Evolutionary conservation across 164 flowering plant species (phyloP).

Genomic region (Euptelea pleiosperma): DNA sequence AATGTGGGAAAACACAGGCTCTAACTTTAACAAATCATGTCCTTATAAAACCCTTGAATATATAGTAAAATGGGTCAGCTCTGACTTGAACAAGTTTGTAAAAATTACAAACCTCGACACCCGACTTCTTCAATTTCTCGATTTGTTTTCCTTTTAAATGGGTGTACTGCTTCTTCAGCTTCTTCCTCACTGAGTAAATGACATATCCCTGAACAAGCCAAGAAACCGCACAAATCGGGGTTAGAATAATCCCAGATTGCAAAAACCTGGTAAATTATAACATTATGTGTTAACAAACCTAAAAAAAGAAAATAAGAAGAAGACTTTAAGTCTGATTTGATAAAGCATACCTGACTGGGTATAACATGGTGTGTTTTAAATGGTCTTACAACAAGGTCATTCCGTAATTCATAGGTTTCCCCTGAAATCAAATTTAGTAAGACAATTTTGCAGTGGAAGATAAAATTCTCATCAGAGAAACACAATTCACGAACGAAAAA

Average conservation of each 20-base stretch:
- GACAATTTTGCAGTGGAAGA: not conserved
- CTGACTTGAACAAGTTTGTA: not conserved
- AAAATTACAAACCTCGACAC: constrained; percentile 70
- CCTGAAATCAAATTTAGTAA: constrained; percentile 40
- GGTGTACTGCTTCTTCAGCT: constrained; percentile 77
- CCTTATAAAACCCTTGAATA: not conserved
- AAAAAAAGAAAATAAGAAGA: not conserved
- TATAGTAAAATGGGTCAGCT: not conserved
- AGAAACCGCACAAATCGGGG: constrained; percentile 4
- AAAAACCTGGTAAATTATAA: too few relatives aligned
- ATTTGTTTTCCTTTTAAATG: constrained; percentile 87
- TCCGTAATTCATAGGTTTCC: constrained; percentile 88
- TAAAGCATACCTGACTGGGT: constrained; percentile 80
- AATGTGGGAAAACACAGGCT: not conserved
- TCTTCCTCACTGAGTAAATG: constrained; percentile 73
- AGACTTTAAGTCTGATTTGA: not conserved
- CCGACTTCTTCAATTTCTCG: constrained; percentile 86
- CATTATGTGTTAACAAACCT: too few relatives aligned
- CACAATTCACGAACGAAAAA: not conserved
- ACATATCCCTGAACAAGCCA: constrained; percentile 75
- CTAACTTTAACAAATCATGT: not conserved
- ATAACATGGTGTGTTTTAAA: constrained; percentile 89
- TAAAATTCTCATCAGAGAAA: not conserved
- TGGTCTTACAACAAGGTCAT: constrained; percentile 85
- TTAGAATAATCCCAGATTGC: too few relatives aligned